These are phyloP conservation scores for Aphanomyces cochlioides DNA, from an alignment of 352 stramenopile genomes.

Conservation along the genomic window DNA sequence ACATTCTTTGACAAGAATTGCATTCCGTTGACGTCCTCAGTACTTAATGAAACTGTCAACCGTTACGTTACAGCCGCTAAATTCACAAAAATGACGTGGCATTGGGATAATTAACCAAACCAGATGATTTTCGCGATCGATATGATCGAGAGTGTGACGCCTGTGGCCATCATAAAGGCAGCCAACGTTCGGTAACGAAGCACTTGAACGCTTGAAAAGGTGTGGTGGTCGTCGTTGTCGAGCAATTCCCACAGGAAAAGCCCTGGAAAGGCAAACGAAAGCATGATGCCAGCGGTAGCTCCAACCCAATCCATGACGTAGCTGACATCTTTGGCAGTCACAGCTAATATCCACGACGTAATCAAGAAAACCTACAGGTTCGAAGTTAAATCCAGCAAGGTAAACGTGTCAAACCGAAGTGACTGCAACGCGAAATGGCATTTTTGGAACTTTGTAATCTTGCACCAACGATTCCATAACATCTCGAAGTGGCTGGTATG, in stretches of 20 bases:
- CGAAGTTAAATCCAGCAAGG: background rate
- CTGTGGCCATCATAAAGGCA: conserved; percentile 24
- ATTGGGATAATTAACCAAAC: conserved; percentile 4
- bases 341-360: conserved; percentile 52
- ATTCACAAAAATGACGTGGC: conserved; percentile 14
- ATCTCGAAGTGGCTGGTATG: conserved; percentile 77
- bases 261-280: conserved; percentile 65
- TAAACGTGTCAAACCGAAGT: conserved; percentile 1
- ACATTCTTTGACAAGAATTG: background rate
- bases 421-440: conserved; percentile 53
- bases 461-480: conserved; percentile 32
- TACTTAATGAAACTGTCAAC: background rate
- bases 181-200: conserved; percentile 6
- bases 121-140: conserved; percentile 25
- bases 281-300: conserved; percentile 61
- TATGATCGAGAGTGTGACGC: conserved; percentile 10
- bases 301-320: conserved; percentile 76
- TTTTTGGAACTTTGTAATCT: background rate
- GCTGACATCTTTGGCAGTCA: conserved; percentile 59
- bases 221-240: background rate
- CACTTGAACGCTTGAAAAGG: background rate
- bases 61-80: background rate
- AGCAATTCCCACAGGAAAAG: conserved; percentile 69
- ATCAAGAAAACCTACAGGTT: conserved; percentile 73
- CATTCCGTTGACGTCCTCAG: background rate